phyloP scores from a whole-genome alignment of 2,329 filamentous ascomycete genomes.

The Fusarium haematococcum region DNA sequence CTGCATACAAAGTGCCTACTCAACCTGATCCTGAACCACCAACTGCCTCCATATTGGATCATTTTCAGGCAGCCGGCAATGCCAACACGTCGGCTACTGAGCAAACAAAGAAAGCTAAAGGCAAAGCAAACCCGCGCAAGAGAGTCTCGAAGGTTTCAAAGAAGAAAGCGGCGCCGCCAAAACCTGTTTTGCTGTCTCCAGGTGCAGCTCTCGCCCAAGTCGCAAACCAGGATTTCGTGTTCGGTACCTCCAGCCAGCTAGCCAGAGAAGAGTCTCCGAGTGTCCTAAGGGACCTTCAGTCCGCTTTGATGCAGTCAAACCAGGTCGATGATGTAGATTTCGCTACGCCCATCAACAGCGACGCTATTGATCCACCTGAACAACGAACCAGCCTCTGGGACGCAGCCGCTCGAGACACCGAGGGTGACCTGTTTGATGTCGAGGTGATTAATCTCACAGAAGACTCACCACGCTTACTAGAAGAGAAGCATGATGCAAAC shows the following conservation, averaged over 20 bases:
- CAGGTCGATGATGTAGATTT: constrained; percentile 54
- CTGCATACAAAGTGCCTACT: constrained; percentile 65
- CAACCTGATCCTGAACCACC: constrained; percentile 47
- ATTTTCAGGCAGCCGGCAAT: constrained; percentile 47
- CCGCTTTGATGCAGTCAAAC: constrained; percentile 71
- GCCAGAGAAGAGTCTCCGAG: constrained; percentile 78
- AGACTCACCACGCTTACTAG: constrained; percentile 48
- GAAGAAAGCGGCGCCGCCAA: constrained; percentile 55
- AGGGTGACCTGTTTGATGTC: constrained; percentile 72
- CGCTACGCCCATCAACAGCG: constrained; percentile 53
- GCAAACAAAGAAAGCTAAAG: constrained; percentile 43
- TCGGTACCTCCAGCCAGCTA: constrained; percentile 88
- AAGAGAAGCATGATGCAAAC: constrained; percentile 44
- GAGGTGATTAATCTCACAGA: constrained; percentile 71
- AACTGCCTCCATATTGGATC: constrained; percentile 58
- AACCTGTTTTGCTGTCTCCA: constrained; percentile 73
- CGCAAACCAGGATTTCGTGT: constrained; percentile 79
- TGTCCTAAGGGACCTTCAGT: constrained; percentile 71
- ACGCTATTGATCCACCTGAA: constrained; percentile 49
- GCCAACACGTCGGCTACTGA: not conserved
- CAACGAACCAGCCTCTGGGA: constrained; percentile 71
- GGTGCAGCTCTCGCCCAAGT: constrained; percentile 74
- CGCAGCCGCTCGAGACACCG: constrained; percentile 73
- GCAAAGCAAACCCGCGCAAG: constrained; percentile 50
- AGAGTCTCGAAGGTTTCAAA: constrained; percentile 50